These are phyloP conservation scores for Penicillium simplicissimum DNA, from an alignment of 495 filamentous ascomycete genomes.

Conservation along the genomic window DNA sequence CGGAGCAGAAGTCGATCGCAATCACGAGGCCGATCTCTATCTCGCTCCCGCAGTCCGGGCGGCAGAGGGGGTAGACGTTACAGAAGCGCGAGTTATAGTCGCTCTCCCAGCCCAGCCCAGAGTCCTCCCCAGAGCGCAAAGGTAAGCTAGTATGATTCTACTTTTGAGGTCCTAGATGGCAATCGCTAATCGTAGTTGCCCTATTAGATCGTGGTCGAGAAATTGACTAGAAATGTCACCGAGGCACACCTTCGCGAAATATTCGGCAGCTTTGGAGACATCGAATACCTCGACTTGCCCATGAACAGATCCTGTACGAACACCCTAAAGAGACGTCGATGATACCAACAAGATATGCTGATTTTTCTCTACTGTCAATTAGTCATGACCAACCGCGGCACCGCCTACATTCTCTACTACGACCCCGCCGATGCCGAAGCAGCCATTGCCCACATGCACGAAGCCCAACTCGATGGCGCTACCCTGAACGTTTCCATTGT, in stretches of 20 bases:
- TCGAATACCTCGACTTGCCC: constrained; percentile 84
- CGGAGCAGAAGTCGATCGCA: constrained; percentile 40
- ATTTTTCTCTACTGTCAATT: background rate
- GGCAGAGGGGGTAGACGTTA: constrained; percentile 40
- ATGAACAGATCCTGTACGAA: constrained; percentile 79
- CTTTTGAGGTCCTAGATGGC: background rate
- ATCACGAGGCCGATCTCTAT: constrained; percentile 30
- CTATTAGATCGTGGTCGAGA: constrained; percentile 86
- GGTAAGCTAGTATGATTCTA: constrained; percentile 34
- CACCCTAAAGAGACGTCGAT: background rate
- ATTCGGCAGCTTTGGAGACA: constrained; percentile 84
- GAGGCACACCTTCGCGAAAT: constrained; percentile 87
- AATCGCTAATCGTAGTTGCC: background rate
- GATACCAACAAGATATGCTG: background rate
- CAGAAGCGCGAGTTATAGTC: constrained; percentile 48
- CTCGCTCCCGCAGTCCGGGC: constrained; percentile 42
- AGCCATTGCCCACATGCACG: constrained; percentile 97
- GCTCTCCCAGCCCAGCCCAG: constrained; percentile 46
- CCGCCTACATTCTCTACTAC: constrained; percentile 88
- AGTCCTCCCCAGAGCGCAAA: constrained; percentile 58
- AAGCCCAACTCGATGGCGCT: constrained; percentile 90
- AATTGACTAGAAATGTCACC: constrained; percentile 92
- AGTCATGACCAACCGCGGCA: constrained; percentile 91
- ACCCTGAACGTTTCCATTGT: constrained; percentile 91
- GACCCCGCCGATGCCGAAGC: constrained; percentile 77